These are phyloP conservation scores for Botryotinia calthae DNA, from an alignment of 2,329 filamentous ascomycete species.

Conservation along the genomic window DNA sequence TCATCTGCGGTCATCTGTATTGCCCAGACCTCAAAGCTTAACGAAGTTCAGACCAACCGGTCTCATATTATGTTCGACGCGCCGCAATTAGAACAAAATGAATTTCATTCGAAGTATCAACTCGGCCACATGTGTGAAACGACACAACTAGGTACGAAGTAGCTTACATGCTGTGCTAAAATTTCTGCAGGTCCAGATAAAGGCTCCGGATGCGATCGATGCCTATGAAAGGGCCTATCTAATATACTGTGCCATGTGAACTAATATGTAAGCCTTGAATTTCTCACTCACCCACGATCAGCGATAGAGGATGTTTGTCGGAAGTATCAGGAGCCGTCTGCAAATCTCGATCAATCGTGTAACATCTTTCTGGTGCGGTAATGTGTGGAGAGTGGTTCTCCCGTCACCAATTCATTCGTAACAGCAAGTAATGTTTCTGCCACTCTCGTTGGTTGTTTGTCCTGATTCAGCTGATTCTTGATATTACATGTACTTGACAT, in stretches of 20 bases:
- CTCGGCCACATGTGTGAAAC: conserved; percentile 27
- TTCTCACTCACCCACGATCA: neutral
- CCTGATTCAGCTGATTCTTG: conserved; percentile 1
- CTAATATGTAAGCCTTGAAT: neutral
- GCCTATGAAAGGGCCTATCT: neutral
- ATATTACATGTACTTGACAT: neutral
- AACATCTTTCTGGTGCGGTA: neutral
- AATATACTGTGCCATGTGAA: neutral
- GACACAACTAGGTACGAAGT: neutral
- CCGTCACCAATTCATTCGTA: conserved; percentile 2
- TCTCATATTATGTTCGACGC: neutral
- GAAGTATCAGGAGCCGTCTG: neutral
- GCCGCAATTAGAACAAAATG: neutral
- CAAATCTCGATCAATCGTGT: conserved; percentile 4
- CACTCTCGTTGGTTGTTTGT: conserved; percentile 9
- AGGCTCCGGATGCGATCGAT: conserved; percentile 23
- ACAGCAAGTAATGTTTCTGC: neutral
- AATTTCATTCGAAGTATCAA: neutral
- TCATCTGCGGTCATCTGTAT: neutral
- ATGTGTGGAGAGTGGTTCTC: neutral
- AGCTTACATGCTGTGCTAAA: conserved; percentile 24
- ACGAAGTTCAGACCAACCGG: neutral
- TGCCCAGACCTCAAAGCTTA: neutral
- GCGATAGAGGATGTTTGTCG: conserved; percentile 18
- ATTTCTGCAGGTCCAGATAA: conserved; percentile 24